A percentile compares a stretch with the other conserved stretches of the same genome.
Evolutionary conservation across 2,329 filamentous ascomycete genomes (phyloP).

Genomic region (Apiospora kogelbergensis): DNA sequence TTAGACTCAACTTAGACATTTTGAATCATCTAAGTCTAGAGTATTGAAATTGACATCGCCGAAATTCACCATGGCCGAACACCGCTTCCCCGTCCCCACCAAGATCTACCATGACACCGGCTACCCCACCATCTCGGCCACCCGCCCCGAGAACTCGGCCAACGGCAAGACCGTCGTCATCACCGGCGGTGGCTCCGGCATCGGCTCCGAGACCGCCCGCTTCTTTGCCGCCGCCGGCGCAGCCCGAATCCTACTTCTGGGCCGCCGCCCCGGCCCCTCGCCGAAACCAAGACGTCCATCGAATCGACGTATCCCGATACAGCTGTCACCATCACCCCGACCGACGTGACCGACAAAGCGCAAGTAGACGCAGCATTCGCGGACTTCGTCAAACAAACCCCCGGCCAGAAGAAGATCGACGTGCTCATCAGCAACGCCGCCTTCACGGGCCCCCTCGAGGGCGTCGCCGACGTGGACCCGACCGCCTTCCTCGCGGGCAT

Average conservation of each 20-base stretch:
- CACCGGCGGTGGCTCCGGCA: slow-evolving; percentile 45
- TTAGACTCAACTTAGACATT: too few species aligned
- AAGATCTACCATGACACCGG: slow-evolving; percentile 33
- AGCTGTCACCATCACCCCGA: slow-evolving; percentile 30
- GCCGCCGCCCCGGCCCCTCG: slow-evolving; percentile 36
- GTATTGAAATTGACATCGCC: too few species aligned
- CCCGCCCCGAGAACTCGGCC: slow-evolving; percentile 38
- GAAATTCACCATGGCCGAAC: background rate
- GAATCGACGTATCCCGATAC: slow-evolving; percentile 33
- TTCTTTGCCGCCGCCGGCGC: slow-evolving; percentile 45
- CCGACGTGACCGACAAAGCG: slow-evolving; percentile 31
- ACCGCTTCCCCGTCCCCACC: slow-evolving; percentile 33
- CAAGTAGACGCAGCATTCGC: slow-evolving; percentile 34
- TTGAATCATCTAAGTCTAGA: too few species aligned
- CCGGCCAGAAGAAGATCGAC: slow-evolving; percentile 32
- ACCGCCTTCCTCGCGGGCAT: slow-evolving; percentile 34
- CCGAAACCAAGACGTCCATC: slow-evolving; percentile 36
- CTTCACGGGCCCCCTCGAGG: slow-evolving; percentile 26
- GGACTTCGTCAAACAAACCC: slow-evolving; percentile 23
- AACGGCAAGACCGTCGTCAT: slow-evolving; percentile 39
- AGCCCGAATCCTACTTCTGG: slow-evolving; percentile 41
- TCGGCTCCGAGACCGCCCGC: slow-evolving; percentile 41
- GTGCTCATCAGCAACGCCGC: slow-evolving; percentile 41
- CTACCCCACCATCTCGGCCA: slow-evolving; percentile 38
- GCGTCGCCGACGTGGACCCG: slow-evolving; percentile 27